Percentiles rank a stretch among this genome's conserved stretches.
phyloP scores from a whole-genome alignment of 1,284 basidiomycete species.

The Leccinum insolens region DNA sequence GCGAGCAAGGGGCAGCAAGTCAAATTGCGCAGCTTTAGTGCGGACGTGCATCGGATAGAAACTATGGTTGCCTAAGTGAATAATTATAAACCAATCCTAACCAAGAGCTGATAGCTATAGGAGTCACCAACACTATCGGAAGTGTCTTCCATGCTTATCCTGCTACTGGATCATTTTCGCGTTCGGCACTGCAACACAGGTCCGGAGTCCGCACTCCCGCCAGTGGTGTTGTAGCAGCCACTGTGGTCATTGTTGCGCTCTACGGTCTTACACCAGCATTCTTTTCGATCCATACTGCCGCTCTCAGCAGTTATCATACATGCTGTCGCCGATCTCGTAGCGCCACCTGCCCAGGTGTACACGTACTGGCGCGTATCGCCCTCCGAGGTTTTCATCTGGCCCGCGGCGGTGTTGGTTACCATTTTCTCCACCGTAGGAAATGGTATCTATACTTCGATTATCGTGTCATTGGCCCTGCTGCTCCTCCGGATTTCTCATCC shows the following conservation, averaged over 20 bases:
- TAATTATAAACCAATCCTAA: constrained; percentile 96
- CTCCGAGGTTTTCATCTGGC: too few relatives aligned
- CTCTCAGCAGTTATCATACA: too few relatives aligned
- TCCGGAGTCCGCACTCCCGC: too few relatives aligned
- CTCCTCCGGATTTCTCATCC: constrained; percentile 90
- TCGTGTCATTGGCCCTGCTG: constrained; percentile 80
- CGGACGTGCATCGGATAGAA: constrained; percentile 89
- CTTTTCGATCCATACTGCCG: too few relatives aligned
- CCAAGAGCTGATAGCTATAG: constrained; percentile 97
- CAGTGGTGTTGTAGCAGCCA: too few relatives aligned
- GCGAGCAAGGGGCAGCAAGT: constrained; percentile 97
- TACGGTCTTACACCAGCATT: too few relatives aligned
- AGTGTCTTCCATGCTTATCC: constrained; percentile 92
- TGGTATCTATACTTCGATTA: constrained; percentile 42
- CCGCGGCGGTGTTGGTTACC: too few relatives aligned
- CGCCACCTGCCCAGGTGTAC: too few relatives aligned
- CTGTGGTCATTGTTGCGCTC: too few relatives aligned
- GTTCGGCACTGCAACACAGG: constrained; percentile 61
- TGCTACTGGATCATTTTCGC: constrained; percentile 97
- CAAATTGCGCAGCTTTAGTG: constrained; percentile 88
- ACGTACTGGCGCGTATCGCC: too few relatives aligned
- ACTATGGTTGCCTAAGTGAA: constrained; percentile 91
- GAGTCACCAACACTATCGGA: constrained; percentile 88
- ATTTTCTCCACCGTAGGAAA: too few relatives aligned
- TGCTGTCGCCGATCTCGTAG: too few relatives aligned